Evolutionary conservation across 179 eudicot species (phyloP), one percentile per base, ranked within the genome.

Genomic region (Heliamphora pulchella): DNA sequence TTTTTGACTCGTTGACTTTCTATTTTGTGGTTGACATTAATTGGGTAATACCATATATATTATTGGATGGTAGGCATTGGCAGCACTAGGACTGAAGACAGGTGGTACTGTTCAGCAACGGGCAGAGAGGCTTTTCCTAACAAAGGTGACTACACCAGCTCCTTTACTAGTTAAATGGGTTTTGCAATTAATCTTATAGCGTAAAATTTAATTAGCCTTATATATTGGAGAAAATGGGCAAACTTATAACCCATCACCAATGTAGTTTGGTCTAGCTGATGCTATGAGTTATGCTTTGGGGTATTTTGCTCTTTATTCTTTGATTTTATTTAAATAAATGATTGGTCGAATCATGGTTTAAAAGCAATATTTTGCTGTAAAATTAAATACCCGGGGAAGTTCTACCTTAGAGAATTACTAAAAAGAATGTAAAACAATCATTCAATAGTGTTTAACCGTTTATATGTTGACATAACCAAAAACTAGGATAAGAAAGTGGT

Each of bases 101-200:
- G 99, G 99, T 50, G 98, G 98, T 65, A 96, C 99, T n/a, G 70
- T 89, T 58, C 91, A 86, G 84, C 99, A 96, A 88, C 94, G 99
- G 84, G 99, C 99, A 47, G 98, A 94, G 86, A 96, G 99, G 86
- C 92, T 96, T 85, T 96, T 94, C 67, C 97, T 96, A 66, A 91
- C 95, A 63, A 96, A 96, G 99, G 99, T 94, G 72, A 76, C 68
- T 48, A 2, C 68, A 41, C 57, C 10, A 20, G 61, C 65, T 84
- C 63, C 10, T 67, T 80, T 39, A 8, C 69, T 76, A 3, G 8
- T 48, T 53, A 67, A 71, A 9, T n/a, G 57, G 11, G 14, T 58
- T 3, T 66, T 54, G 59, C 57, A 0, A 31, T 20, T 2, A 31
- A 41, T 68, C n/a, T 78, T 1, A 3, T 39, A 50, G 0, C 22